Conservation (phyloP, 2,329 filamentous ascomycete genomes). For the Pestalotiopsis sp. region DNA sequence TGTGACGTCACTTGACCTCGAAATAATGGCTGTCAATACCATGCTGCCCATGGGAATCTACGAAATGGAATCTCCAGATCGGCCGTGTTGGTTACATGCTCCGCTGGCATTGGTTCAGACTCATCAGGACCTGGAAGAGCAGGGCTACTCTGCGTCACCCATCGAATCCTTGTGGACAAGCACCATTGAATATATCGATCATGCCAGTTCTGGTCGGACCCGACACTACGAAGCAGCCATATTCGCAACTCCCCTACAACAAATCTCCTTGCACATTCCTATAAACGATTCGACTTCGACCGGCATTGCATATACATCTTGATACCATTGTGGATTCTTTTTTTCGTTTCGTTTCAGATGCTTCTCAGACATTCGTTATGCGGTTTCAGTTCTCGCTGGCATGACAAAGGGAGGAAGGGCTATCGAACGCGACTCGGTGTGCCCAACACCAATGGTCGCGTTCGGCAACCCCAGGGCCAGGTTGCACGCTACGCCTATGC, state of each 20-base stretch:
- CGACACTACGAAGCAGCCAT: background rate
- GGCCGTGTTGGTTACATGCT: background rate
- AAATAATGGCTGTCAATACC: background rate
- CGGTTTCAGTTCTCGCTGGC: too few relatives aligned
- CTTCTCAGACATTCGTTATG: background rate
- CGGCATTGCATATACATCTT: slow-evolving; percentile 13
- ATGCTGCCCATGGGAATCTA: background rate
- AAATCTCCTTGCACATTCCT: slow-evolving; percentile 4
- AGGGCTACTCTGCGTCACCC: background rate
- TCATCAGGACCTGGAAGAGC: slow-evolving; percentile 3
- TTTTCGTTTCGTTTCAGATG: background rate
- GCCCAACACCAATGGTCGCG: background rate
- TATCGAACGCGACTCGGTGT: background rate
- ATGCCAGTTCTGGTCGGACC: background rate
- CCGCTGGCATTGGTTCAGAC: background rate
- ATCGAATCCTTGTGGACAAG: background rate
- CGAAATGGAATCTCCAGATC: background rate
- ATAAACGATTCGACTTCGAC: background rate
- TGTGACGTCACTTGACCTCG: background rate
- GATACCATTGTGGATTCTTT: slow-evolving; percentile 13
- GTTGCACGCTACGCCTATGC: background rate
- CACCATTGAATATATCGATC: background rate
- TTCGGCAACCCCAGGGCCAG: background rate
- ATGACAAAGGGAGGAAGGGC: background rate
- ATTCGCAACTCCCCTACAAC: background rate